Percentiles rank a stretch among this genome's conserved stretches.
phyloP scores from a whole-genome alignment of 169 alveolate genomes.

The Plasmodium sp. region DNA sequence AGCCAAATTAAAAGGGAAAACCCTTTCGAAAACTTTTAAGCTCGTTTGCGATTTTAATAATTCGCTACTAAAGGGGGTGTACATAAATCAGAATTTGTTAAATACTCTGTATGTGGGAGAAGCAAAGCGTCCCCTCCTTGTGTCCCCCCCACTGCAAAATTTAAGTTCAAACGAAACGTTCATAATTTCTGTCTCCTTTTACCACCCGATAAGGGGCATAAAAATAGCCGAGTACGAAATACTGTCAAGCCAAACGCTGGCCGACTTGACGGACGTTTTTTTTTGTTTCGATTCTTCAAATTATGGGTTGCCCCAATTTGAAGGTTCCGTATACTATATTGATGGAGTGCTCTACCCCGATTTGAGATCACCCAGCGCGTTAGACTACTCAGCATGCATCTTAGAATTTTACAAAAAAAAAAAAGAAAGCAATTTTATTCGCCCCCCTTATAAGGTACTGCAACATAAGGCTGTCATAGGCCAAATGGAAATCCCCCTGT shows the following conservation, averaged over 20 bases:
- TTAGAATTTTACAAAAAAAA: constrained; percentile 28
- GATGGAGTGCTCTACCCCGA: constrained; percentile 88
- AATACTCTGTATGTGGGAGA: neutral
- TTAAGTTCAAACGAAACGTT: constrained; percentile 4
- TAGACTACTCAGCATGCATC: constrained; percentile 75
- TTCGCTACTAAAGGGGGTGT: constrained; percentile 22
- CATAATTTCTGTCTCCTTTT: constrained; percentile 81
- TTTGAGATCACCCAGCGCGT: constrained; percentile 75
- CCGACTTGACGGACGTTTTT: constrained; percentile 84
- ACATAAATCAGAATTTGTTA: constrained; percentile 57
- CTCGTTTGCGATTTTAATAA: constrained; percentile 72
- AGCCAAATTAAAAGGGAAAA: constrained; percentile 44
- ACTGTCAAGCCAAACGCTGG: constrained; percentile 83
- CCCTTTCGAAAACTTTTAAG: constrained; percentile 48
- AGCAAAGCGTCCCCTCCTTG: neutral
- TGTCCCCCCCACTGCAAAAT: neutral
- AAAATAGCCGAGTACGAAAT: constrained; percentile 87
- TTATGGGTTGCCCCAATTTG: constrained; percentile 75
- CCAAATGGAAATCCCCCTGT: constrained; percentile 83
- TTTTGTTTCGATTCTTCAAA: constrained; percentile 80
- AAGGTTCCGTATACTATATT: constrained; percentile 86
- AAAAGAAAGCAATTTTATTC: constrained; percentile 71
- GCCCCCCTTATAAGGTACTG: constrained; percentile 72
- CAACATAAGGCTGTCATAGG: constrained; percentile 80
- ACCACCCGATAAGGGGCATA: constrained; percentile 87